A percentile compares a stretch with the other conserved stretches of the same genome.
Evolutionary conservation across 441 rosid genomes (phyloP).

Genomic region (Bocquillonia castaneifolia): DNA sequence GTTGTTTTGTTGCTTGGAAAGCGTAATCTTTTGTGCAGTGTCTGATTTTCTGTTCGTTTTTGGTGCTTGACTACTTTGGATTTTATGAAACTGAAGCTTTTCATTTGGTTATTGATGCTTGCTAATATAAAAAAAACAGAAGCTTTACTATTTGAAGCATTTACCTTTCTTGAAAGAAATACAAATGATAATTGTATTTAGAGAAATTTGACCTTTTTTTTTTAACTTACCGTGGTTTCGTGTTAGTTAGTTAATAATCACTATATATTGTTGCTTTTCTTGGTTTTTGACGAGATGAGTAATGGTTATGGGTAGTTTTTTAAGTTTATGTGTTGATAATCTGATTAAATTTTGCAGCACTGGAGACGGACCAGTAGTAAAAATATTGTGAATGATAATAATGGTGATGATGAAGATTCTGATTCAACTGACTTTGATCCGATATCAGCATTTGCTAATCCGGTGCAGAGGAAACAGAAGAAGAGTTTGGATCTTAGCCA

Average conservation of each 20-base stretch:
- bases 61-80: not conserved
- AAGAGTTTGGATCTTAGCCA: slow-evolving; percentile 44
- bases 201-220: not conserved
- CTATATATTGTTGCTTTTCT: not conserved
- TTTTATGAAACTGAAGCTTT: not conserved
- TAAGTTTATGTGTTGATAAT: slow-evolving; percentile 21
- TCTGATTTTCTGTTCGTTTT: not conserved
- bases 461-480: slow-evolving; percentile 68
- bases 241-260: not conserved
- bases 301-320: not conserved
- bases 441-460: slow-evolving; percentile 58
- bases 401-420: slow-evolving; percentile 31
- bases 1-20: too few species aligned
- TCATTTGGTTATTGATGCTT: not conserved
- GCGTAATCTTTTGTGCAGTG: too few species aligned
- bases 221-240: not conserved
- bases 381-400: slow-evolving; percentile 18
- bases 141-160: not conserved
- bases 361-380: slow-evolving; percentile 40
- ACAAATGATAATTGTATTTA: not conserved
- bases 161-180: not conserved
- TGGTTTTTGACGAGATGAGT: not conserved
- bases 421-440: slow-evolving; percentile 33
- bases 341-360: slow-evolving; percentile 45
- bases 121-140: not conserved